Base-by-base conservation (phyloP, 495 filamentous ascomycete genomes). In the Filosporella fistucella region DNA sequence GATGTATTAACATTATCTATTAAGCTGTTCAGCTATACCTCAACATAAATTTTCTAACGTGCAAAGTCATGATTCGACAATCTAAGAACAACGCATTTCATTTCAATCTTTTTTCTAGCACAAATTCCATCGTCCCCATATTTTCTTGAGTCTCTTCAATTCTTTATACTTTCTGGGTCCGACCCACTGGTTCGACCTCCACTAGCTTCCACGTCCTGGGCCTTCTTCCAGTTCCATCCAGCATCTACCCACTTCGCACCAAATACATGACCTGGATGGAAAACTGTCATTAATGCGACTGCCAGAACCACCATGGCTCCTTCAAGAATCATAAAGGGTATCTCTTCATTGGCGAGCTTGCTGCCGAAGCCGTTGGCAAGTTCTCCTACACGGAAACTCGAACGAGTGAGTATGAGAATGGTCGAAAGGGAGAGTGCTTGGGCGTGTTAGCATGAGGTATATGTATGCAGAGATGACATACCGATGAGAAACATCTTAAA, bases 271-370 rank as follows among this genome's bases (percentile, higher is more conserved):
- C 62, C 56, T 6, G 56, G 58, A 42, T 67, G 60, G 12, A 43
- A 34, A 0, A 56, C 16, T 13, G 62, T 68, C 28, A 68, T 34
- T 10, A 56, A 24, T 9, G 55, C 23, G 24, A 40, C 39, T n/a
- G 64, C 59, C 21, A 63, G 42, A 23, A 47, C 33, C 20, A 71
- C 56, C 63, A 68, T 64, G 26, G 57, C 55, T 3, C 64, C 57
- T 34, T 70, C 62, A 11, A 69, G 51, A 16, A 63, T 47, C 50
- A 68, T 65, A 39, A 63, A 63, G 0, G 45, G 49, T 17, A 59
- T 47, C 39, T 71, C 51, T 9, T 63, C 51, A 39, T 62, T 60
- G 36, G 58, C 59, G 29, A 69, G 44, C n/a, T 48, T 45, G 5
- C 60, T 52, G 9, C 45, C 25, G 33, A 63, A 69, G 8, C 68